Evolutionary conservation across 192 early-diverging fungal genomes (phyloP), one percentile per base, ranked within the genome.

Genomic region (Rhizoclosmatium sp.): DNA sequence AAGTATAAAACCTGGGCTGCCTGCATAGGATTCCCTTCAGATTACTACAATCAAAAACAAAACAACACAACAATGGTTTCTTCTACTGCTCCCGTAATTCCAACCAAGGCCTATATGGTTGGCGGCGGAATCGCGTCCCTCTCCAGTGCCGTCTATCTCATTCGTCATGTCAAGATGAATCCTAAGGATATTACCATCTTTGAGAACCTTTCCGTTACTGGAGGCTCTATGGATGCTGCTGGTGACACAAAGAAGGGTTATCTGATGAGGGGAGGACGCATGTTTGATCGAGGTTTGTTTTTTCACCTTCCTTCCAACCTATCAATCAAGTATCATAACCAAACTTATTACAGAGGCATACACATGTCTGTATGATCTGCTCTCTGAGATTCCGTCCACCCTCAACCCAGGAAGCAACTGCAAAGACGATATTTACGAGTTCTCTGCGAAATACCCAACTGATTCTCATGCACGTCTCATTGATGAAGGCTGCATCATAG

Each of bases 51-150:
- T 19, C 12, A 69, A 69, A 49, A 14, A 41, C 12, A 69, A 16
- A 41, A 69, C 14, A 14, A 45, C 41, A 12, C 10, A 69, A 49
- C 56, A 41, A 69, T 69, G 68, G 40, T 40, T 69, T 40, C 68
- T 40, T 23, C 64, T 9, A 65, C 64, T 31, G 59, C 59, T 19
- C 78, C 59, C 23, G 47, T 16, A 9, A 39, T 69, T 49, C 68
- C 68, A 2, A 45, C 45, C 5, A 73, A 82, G 49, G 82, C 80
- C 56, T 81, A 82, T 56, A 60, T 83, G 10, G 61, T 83, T 59
- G 82, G 82, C n/a, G 81, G 81, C 42, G 82, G 82, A 23, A 83
- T 83, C 41, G 82, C 80, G 7, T 70, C 73, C 39, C 75, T 83
- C 19, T 61, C 80, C n/a, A 31, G 42, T 23, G 82, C 82, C 59